Percentiles rank a stretch among this genome's conserved stretches.
These are phyloP conservation scores for Leucoagaricus sp. DNA, from an alignment of 1,284 basidiomycete genomes.

Conservation along the genomic window DNA sequence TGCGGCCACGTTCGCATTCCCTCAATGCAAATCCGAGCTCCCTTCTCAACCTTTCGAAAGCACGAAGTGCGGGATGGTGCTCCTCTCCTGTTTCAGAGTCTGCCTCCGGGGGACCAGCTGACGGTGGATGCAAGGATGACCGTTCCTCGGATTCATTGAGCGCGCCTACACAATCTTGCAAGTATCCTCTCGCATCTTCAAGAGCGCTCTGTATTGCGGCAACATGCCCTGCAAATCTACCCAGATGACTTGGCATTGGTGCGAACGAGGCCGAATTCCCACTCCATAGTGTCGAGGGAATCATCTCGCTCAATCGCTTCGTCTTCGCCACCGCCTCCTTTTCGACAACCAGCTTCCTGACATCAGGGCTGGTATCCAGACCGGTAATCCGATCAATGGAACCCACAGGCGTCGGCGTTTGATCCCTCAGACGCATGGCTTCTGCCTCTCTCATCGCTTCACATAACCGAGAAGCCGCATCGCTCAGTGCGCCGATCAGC, in stretches of 20 bases:
- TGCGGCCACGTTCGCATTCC: conserved; percentile 77
- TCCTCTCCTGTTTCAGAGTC: conserved; percentile 12
- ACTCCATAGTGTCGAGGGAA: conserved; percentile 1
- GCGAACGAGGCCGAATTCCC: conserved; percentile 53
- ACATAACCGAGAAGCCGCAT: conserved; percentile 58
- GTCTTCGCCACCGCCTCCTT: conserved; percentile 24
- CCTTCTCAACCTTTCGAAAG: conserved; percentile 72
- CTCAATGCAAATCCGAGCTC: conserved; percentile 73
- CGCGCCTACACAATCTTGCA: conserved; percentile 58
- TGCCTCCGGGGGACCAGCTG: not conserved
- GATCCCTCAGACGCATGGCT: conserved; percentile 46
- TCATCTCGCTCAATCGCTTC: conserved; percentile 15
- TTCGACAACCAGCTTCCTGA: conserved; percentile 10
- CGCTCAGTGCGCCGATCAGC: conserved; percentile 63
- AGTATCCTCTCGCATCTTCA: conserved; percentile 63
- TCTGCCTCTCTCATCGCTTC: conserved; percentile 64
- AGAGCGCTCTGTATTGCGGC: conserved; percentile 66
- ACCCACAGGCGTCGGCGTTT: conserved; percentile 44
- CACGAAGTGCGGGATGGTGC: conserved; percentile 50
- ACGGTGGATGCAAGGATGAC: conserved; percentile 15
- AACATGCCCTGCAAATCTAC: conserved; percentile 70
- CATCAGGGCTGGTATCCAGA: not conserved
- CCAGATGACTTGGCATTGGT: conserved; percentile 64
- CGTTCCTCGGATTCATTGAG: conserved; percentile 42
- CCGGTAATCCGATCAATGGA: not conserved